Evolutionary conservation across 768 basidiomycete species (phyloP).

Genomic region (Coprinellus micaceus): DNA sequence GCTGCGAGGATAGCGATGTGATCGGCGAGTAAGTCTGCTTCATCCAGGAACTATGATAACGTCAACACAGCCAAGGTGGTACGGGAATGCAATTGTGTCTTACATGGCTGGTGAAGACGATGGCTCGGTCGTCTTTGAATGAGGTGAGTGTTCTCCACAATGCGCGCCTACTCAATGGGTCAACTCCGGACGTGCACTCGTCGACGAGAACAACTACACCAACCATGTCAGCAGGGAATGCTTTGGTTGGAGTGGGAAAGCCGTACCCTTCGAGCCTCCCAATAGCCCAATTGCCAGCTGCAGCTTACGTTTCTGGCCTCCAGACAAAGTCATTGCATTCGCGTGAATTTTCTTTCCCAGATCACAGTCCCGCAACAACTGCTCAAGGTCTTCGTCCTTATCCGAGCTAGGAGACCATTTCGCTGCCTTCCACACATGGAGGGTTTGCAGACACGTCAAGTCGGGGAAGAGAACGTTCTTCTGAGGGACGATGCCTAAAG

Average conservation of each 20-base stretch:
- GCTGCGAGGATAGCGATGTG: slow-evolving; percentile 71
- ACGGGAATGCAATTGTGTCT: slow-evolving; percentile 18
- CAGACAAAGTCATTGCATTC: slow-evolving; percentile 64
- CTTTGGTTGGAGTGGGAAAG: not conserved
- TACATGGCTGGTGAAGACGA: slow-evolving; percentile 79
- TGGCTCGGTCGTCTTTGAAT: slow-evolving; percentile 60
- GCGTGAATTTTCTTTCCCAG: slow-evolving; percentile 64
- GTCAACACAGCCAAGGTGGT: not conserved
- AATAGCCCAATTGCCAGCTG: slow-evolving; percentile 80
- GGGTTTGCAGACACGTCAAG: slow-evolving; percentile 67
- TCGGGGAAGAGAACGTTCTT: slow-evolving; percentile 82
- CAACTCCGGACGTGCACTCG: slow-evolving; percentile 77
- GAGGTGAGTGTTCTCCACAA: slow-evolving; percentile 73
- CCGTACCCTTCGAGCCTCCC: slow-evolving; percentile 68
- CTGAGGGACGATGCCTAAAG: slow-evolving; percentile 75
- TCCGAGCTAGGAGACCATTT: slow-evolving; percentile 52
- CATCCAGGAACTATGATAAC: slow-evolving; percentile 59
- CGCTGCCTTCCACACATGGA: slow-evolving; percentile 68
- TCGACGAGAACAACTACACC: slow-evolving; percentile 52
- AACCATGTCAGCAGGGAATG: not conserved
- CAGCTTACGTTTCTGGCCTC: slow-evolving; percentile 80
- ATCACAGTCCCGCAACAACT: slow-evolving; percentile 69
- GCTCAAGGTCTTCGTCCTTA: slow-evolving; percentile 54
- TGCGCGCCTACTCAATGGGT: slow-evolving; percentile 73
- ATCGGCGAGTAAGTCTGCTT: slow-evolving; percentile 76